Evolutionary conservation across 371 early-diverging fungal genomes (phyloP).

Genomic region (Apophysomyces ossiformis): DNA sequence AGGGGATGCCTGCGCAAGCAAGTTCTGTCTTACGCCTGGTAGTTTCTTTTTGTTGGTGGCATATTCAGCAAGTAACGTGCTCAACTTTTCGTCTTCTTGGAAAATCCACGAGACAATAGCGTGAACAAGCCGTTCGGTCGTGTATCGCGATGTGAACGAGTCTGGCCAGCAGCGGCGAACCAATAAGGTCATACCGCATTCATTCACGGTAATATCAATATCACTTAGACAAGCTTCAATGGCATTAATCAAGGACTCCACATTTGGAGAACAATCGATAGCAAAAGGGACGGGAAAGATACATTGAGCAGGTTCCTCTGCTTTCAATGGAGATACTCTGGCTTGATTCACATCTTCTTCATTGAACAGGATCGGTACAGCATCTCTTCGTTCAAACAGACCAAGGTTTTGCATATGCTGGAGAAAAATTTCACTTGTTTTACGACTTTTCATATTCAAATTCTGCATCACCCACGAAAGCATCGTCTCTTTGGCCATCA

Average conservation of each 20-base stretch:
- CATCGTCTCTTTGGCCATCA: constrained; percentile 35
- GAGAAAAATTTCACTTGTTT: constrained; percentile 35
- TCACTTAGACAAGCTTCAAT: constrained; percentile 58
- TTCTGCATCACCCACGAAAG: constrained; percentile 45
- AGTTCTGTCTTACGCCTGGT: constrained; percentile 24
- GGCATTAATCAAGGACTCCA: constrained; percentile 56
- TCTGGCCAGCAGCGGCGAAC: constrained; percentile 64
- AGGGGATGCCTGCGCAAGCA: not conserved
- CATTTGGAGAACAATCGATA: constrained; percentile 52
- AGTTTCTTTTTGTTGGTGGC: constrained; percentile 32
- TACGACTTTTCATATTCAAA: constrained; percentile 34
- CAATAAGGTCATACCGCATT: constrained; percentile 57
- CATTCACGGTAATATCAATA: constrained; percentile 59
- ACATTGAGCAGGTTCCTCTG: constrained; percentile 26
- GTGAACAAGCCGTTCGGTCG: constrained; percentile 48
- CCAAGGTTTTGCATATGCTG: constrained; percentile 66
- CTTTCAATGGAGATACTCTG: not conserved
- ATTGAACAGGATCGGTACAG: constrained; percentile 48
- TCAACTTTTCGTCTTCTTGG: constrained; percentile 57
- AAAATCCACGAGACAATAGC: constrained; percentile 60
- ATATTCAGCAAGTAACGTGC: constrained; percentile 43
- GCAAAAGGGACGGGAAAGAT: constrained; percentile 60
- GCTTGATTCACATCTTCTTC: not conserved
- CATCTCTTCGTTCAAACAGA: constrained; percentile 58
- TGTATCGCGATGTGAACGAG: constrained; percentile 58